Percentiles rank a stretch among this genome's conserved stretches.
Conservation (phyloP, 495 filamentous ascomycete genomes). For the Daldinia bambusicola region DNA sequence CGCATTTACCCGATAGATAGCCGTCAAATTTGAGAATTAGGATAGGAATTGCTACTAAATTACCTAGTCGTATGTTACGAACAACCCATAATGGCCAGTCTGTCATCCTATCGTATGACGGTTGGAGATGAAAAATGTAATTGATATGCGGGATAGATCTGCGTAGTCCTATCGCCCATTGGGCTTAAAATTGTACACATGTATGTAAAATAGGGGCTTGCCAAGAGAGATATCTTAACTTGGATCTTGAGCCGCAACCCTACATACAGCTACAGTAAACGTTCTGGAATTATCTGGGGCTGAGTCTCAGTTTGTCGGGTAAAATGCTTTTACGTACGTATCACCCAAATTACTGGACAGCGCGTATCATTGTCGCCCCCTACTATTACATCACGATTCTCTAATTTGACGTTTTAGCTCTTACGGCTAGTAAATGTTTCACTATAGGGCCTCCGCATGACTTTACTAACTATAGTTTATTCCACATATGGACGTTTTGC, state of each 20-base stretch:
- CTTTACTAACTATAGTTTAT: not conserved
- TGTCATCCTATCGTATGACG: conserved; percentile 30
- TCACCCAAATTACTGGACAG: not conserved
- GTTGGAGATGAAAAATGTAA: not conserved
- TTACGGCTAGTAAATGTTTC: not conserved
- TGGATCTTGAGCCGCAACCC: not conserved
- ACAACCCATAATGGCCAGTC: conserved; percentile 28
- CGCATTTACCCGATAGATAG: not conserved
- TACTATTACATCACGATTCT: not conserved
- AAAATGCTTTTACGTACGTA: too few species aligned
- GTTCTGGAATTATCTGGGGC: not conserved
- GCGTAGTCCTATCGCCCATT: not conserved
- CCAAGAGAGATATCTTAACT: not conserved
- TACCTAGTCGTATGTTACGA: conserved; percentile 29
- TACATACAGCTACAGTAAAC: not conserved
- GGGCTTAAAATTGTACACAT: not conserved
- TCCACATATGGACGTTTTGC: not conserved
- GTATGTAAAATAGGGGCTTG: conserved; percentile 2
- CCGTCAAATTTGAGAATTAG: conserved; percentile 9
- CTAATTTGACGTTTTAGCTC: conserved; percentile 2
- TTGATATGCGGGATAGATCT: not conserved
- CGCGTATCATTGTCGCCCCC: not conserved
- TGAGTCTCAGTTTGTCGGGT: too few species aligned
- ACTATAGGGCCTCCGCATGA: not conserved
- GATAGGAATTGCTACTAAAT: not conserved